Evolutionary conservation across 306 rosid species (phyloP), one percentile per base, ranked within the genome.

Genomic region (Astragalus glycyphyllos): DNA sequence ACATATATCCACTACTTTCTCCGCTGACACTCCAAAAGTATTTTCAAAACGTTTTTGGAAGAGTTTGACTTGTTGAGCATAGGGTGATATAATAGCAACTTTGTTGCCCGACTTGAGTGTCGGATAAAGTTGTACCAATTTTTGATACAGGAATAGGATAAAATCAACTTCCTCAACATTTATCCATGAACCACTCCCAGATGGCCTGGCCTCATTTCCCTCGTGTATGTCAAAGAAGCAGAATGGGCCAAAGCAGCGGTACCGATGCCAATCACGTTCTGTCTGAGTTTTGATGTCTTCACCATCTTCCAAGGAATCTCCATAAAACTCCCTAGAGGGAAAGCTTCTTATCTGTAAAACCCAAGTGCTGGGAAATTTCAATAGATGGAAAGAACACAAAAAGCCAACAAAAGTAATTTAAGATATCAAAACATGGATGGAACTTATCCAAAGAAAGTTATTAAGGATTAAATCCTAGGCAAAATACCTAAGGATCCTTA

Each of bases 311-410:
- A 93, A 80, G 20, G 96, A 87, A 65, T 85, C 80, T 3, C 67
- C 87, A 80, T 93, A 93, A 82, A 93, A 90, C 85, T 93, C 96
- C 63, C 58, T 76, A 20, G 98, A 93, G 35, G 98, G 98, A 69
- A 93, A 93, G 80, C 93, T 85, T 83, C 97, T 82, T 60, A 93
- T 93, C 97, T 90, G 90, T 11, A 54, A 76, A 79, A 62, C 7
- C 38, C 64, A 57, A 79, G 41, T 64, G 54, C 29, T 13, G 70
- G 38, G 51, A 38, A 66, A 58, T 77, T 51, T 38, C 2, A 20
- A 55, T 14, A 29, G 32, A 73, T 70, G 32, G 34, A 44, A 23
- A 50, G 53, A 58, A 70, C 15, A 62, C 48, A 60, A 50, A 69
- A 38, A 13, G 9, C 17, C 47, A 37, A 75, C 29, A 16, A 16